A percentile compares a stretch with the other conserved stretches of the same genome.
phyloP scores from a whole-genome alignment of 164 flowering plant genomes.

The Annona squamosa region DNA sequence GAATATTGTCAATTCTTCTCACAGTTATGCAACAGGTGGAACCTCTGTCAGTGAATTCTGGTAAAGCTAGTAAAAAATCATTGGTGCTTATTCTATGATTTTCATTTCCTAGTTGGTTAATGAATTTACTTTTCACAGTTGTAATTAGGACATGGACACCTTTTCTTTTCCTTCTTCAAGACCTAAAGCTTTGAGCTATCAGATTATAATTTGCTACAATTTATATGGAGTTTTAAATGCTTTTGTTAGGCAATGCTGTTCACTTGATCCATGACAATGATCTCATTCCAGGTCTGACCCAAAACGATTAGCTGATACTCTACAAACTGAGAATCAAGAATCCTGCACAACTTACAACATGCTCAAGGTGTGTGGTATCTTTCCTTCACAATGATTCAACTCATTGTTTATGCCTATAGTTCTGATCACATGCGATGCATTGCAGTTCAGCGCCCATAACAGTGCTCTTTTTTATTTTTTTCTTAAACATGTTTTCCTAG shows the following conservation, averaged over 20 bases:
- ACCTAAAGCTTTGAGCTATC: background rate
- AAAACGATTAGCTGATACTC: conserved; percentile 56
- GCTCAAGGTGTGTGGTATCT: conserved; percentile 63
- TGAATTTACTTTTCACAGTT: background rate
- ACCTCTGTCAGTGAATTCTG: conserved; percentile 80
- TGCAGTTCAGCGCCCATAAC: no score
- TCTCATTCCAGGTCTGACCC: conserved; percentile 60
- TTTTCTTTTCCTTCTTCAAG: background rate
- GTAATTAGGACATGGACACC: background rate
- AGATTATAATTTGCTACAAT: background rate
- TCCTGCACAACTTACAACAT: conserved; percentile 93
- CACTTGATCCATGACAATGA: background rate
- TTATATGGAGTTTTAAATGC: background rate
- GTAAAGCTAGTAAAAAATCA: conserved; percentile 26
- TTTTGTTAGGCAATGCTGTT: background rate
- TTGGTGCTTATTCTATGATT: background rate
- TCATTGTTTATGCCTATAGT: background rate
- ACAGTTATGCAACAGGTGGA: conserved; percentile 93
- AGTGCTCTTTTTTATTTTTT: no score
- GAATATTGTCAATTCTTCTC: conserved; percentile 81
- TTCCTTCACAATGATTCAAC: background rate
- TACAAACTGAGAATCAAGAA: conserved; percentile 74
- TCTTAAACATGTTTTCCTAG: no score
- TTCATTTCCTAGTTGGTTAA: background rate
- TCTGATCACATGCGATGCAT: no score